Conservation (phyloP, 208 protist genomes). For the Jaenimonas drosophilae region DNA sequence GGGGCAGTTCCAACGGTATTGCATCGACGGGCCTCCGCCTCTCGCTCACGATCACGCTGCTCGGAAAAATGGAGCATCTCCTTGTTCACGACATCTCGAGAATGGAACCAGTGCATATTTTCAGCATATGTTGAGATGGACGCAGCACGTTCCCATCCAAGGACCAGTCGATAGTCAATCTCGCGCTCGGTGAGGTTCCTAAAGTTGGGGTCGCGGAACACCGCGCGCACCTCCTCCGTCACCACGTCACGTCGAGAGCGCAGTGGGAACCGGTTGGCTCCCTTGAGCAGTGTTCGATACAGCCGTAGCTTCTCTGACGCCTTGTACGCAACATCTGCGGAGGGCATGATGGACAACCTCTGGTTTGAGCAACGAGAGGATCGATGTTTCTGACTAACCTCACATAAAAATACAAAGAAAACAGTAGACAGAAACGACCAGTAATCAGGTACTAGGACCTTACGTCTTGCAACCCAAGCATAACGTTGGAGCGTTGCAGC, state of each 20-base stretch:
- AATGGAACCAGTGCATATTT: slow-evolving; percentile 90
- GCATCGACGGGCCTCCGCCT: slow-evolving; percentile 34
- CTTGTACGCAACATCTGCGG: slow-evolving; percentile 25
- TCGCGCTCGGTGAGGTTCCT: slow-evolving; percentile 35
- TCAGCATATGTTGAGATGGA: slow-evolving; percentile 70
- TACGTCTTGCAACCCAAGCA: no score
- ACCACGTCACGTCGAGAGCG: slow-evolving; percentile 73
- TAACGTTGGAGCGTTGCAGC: no score
- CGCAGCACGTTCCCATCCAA: slow-evolving; percentile 71
- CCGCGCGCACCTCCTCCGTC: slow-evolving; percentile 62
- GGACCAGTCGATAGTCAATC: slow-evolving; percentile 68
- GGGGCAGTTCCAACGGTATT: slow-evolving; percentile 40
- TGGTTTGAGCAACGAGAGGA: no score
- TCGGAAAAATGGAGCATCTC: slow-evolving; percentile 79
- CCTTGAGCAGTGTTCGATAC: slow-evolving; percentile 66
- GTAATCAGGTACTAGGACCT: no score
- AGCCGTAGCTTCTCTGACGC: slow-evolving; percentile 56
- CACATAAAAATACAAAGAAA: no score
- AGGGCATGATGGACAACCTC: not conserved
- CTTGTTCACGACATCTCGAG: slow-evolving; percentile 74
- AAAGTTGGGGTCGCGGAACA: slow-evolving; percentile 60
- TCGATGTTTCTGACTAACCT: no score
- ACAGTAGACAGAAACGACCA: no score
- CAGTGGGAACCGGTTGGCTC: slow-evolving; percentile 59
- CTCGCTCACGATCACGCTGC: slow-evolving; percentile 43